Evolutionary conservation across 192 early-diverging fungal species (phyloP).

Genomic region (Dissophora globulifera): DNA sequence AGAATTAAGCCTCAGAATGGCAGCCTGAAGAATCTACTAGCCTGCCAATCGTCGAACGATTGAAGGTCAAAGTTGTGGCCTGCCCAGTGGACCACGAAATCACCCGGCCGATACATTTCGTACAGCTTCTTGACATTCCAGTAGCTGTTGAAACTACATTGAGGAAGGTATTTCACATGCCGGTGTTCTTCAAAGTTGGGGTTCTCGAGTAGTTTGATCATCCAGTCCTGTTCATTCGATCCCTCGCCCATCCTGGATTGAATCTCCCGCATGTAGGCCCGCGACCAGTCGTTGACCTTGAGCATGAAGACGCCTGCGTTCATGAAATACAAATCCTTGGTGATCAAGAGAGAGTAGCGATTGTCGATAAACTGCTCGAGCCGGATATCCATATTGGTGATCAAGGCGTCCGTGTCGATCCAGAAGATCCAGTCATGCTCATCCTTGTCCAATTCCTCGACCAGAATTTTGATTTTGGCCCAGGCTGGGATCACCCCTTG

Average conservation of each 20-base stretch:
- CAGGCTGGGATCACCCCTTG: conserved; percentile 11
- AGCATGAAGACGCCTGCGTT: conserved; percentile 67
- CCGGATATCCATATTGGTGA: conserved; percentile 55
- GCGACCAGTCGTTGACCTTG: conserved; percentile 59
- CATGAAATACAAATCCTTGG: conserved; percentile 31
- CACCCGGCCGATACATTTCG: conserved; percentile 29
- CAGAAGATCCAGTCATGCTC: conserved; percentile 64
- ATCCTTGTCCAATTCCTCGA: conserved; percentile 23
- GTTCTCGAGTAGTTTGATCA: conserved; percentile 15
- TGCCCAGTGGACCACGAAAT: conserved; percentile 29
- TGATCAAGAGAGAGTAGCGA: conserved; percentile 30
- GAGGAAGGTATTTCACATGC: conserved; percentile 26
- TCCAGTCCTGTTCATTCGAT: conserved; percentile 27
- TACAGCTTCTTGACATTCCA: conserved; percentile 12
- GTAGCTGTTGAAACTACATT: conserved; percentile 36
- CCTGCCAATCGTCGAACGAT: not conserved
- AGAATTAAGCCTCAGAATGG: conserved; percentile 3
- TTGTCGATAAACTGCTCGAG: conserved; percentile 56
- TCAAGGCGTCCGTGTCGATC: conserved; percentile 66
- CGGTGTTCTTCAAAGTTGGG: not conserved
- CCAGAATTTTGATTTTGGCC: conserved; percentile 19
- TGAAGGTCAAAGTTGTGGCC: conserved; percentile 12
- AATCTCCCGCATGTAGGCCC: conserved; percentile 45
- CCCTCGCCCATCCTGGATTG: conserved; percentile 17
- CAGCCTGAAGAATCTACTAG: not conserved